Conservation (phyloP, 441 rosid species). For the Omphalea diandra region DNA sequence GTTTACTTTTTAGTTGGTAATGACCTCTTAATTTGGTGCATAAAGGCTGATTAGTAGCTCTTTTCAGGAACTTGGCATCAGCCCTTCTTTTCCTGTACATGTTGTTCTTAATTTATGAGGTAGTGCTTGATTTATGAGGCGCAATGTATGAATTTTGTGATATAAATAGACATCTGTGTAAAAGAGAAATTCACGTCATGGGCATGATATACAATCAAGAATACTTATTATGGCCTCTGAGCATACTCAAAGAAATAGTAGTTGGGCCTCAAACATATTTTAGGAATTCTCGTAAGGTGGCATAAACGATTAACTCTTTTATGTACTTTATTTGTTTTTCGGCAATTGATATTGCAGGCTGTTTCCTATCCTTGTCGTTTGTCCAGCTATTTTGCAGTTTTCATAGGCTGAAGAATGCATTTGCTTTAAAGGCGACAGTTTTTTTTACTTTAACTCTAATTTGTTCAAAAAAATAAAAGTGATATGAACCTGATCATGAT, state of each 20-base stretch:
- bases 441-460: too few species aligned
- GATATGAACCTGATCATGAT: too few species aligned
- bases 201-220: neutral
- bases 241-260: neutral
- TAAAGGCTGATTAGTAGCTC: conserved; percentile 7
- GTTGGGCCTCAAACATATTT: neutral
- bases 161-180: neutral
- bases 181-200: neutral
- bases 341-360: conserved; percentile 95
- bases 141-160: too few species aligned
- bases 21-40: neutral
- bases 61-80: conserved; percentile 83
- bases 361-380: conserved; percentile 86
- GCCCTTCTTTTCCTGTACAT: conserved; percentile 83
- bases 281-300: conserved; percentile 15
- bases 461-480: too few species aligned
- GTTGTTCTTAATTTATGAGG: too few species aligned
- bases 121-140: too few species aligned
- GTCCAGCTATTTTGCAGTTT: conserved; percentile 89
- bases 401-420: conserved; percentile 96
- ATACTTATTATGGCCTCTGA: conserved; percentile 5
- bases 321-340: conserved; percentile 31
- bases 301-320: conserved; percentile 3
- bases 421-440: too few species aligned
- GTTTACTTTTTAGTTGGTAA: too few species aligned